Percentiles rank a stretch among this genome's conserved stretches.
phyloP scores from a whole-genome alignment of 2,329 filamentous ascomycete species.

The Talaromyces atroroseus region DNA sequence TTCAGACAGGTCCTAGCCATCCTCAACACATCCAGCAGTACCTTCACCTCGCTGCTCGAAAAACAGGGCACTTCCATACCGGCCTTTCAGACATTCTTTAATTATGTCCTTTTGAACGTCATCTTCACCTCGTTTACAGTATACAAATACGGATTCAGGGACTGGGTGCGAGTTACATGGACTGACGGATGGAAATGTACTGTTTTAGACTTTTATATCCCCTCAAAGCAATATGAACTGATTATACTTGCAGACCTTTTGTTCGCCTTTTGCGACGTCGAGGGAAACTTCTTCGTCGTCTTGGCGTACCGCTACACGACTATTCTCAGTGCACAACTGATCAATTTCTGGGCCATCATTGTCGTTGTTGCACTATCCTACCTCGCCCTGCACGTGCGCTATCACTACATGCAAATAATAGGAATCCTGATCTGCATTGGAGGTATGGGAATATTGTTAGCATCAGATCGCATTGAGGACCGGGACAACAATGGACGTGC shows the following conservation, averaged over 20 bases:
- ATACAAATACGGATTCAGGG: conserved; percentile 69
- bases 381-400: conserved; percentile 76
- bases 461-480: conserved; percentile 67
- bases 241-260: conserved; percentile 58
- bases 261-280: conserved; percentile 85
- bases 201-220: too few species aligned
- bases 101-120: conserved; percentile 76
- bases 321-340: conserved; percentile 84
- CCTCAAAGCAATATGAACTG: too few species aligned
- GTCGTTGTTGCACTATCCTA: conserved; percentile 84
- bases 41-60: conserved; percentile 72
- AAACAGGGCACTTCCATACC: conserved; percentile 70
- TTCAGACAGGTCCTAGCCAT: conserved; percentile 71
- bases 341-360: conserved; percentile 98
- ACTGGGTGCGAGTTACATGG: conserved; percentile 59
- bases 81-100: conserved; percentile 93
- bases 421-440: conserved; percentile 89
- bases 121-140: conserved; percentile 78
- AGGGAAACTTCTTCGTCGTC: conserved; percentile 98
- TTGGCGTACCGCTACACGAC: conserved; percentile 90
- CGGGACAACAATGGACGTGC: conserved; percentile 56
- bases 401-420: conserved; percentile 75
- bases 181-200: conserved; percentile 79
- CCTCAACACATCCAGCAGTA: conserved; percentile 89
- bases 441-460: conserved; percentile 82